Percentiles rank a stretch among this genome's conserved stretches.
Evolutionary conservation across 345 rosid species (phyloP).

Genomic region (Mangifera indica): DNA sequence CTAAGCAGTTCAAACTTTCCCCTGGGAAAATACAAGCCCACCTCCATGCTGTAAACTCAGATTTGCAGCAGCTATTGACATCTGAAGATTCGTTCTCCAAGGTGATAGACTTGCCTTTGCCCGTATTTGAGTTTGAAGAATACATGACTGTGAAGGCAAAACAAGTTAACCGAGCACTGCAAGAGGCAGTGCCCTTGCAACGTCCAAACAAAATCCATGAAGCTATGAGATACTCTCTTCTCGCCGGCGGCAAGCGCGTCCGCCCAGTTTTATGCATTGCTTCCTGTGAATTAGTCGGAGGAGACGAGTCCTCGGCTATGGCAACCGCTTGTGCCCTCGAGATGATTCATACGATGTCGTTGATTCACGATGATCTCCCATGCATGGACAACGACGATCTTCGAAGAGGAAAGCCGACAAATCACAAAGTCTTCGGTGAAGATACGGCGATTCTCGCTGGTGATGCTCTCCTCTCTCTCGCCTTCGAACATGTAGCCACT

Average conservation of each 20-base stretch:
- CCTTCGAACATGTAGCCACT: slow-evolving; percentile 54
- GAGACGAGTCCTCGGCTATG: slow-evolving; percentile 41
- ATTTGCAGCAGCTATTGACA: slow-evolving; percentile 8
- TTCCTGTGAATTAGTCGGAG: slow-evolving; percentile 62
- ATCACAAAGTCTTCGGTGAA: slow-evolving; percentile 54
- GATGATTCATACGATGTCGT: slow-evolving; percentile 71
- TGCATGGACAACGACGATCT: slow-evolving; percentile 71
- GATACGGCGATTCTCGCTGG: slow-evolving; percentile 56
- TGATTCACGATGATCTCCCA: slow-evolving; percentile 73
- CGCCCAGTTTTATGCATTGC: slow-evolving; percentile 65
- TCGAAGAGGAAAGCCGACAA: slow-evolving; percentile 61
- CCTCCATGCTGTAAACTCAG: slow-evolving; percentile 1
- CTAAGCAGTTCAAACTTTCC: background rate
- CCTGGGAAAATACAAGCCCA: slow-evolving; percentile 1
- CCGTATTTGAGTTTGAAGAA: slow-evolving; percentile 29
- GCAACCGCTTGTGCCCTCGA: slow-evolving; percentile 67
- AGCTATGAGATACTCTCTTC: slow-evolving; percentile 73
- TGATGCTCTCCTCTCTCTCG: slow-evolving; percentile 56
- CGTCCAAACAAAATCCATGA: slow-evolving; percentile 51
- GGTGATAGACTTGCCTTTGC: slow-evolving; percentile 8
- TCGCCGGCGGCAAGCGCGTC: slow-evolving; percentile 63
- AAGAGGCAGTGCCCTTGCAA: slow-evolving; percentile 46
- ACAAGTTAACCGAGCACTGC: slow-evolving; percentile 48
- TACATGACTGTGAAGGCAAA: slow-evolving; percentile 36
- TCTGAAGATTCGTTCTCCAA: background rate